Conservation (phyloP, 1,139 yeast genomes). For the Taiozyma sp. region DNA sequence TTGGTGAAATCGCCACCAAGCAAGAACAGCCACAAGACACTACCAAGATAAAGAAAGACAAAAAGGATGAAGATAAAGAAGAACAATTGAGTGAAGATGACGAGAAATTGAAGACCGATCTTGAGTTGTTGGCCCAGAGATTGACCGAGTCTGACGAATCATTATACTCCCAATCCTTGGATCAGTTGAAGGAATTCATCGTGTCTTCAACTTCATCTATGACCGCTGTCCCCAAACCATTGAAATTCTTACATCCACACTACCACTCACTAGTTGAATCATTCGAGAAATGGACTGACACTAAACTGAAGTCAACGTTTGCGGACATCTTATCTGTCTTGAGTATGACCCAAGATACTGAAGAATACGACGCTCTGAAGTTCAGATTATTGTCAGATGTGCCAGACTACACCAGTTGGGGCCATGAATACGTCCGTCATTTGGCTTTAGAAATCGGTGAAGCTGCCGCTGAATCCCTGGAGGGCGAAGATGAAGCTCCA, state of each 20-base stretch:
- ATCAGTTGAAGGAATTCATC: slow-evolving; percentile 68
- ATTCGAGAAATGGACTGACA: slow-evolving; percentile 62
- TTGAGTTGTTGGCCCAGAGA: slow-evolving; percentile 83
- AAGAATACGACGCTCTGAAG: slow-evolving; percentile 74
- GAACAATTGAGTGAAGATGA: slow-evolving; percentile 96
- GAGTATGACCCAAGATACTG: slow-evolving; percentile 92
- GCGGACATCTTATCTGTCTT: slow-evolving; percentile 91
- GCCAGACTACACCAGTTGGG: slow-evolving; percentile 81
- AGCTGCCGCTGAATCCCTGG: slow-evolving; percentile 66
- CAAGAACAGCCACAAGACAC: slow-evolving; percentile 12
- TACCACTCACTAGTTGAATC: slow-evolving; percentile 62
- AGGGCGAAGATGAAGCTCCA: slow-evolving; percentile 34
- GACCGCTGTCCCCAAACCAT: slow-evolving; percentile 99
- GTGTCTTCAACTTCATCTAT: slow-evolving; percentile 94
- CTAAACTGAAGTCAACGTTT: slow-evolving; percentile 37
- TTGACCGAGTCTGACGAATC: slow-evolving; percentile 48
- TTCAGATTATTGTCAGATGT: slow-evolving; percentile 69
- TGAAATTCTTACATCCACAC: slow-evolving; percentile 89
- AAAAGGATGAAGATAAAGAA: slow-evolving; percentile 36
- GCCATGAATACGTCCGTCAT: slow-evolving; percentile 96
- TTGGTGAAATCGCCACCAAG: slow-evolving; percentile 26
- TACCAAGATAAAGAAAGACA: slow-evolving; percentile 17
- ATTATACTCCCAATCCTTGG: slow-evolving; percentile 56
- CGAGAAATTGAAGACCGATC: slow-evolving; percentile 78
- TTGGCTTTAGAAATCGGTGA: slow-evolving; percentile 93